Evolutionary conservation across 306 rosid species (phyloP), one percentile per base, ranked within the genome.

Genomic region (Citrullus colocynthis): DNA sequence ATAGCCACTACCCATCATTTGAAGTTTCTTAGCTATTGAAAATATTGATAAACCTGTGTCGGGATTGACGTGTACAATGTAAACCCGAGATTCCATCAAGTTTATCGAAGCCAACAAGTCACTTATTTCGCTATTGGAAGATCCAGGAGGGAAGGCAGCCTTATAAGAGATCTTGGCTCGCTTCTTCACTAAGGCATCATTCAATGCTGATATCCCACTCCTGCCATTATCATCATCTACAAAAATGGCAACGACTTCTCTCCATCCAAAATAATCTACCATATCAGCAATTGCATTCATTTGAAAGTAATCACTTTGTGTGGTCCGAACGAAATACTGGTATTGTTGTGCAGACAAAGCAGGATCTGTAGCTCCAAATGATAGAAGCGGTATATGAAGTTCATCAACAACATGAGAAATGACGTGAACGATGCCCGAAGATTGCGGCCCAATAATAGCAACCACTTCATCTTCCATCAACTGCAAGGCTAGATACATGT

Each of bases 41-140:
- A 93, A 89, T 60, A 93, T 44, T 5, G 65, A 28, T 80, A 93
- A 83, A 81, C 98, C 98, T 28, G 86, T 37, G 87, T 96, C 99
- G 37, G 98, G 99, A 82, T 92, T 92, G 30, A 91, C 99, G 70
- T 96, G 98, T 14, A 96, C 87, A 58, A 96, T 83, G 81, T 81
- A 96, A 51, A 96, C 93, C n/a, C 98, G 89, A 57, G 99, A 96
- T 87, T 96, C 98, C 99, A 87, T 83, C 65, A 91, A 86, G 87
- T 93, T 91, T 34, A 93, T 90, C 32, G 59, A 84, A 65, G 65
- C 85, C 73, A 91, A 80, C 86, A 90, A 82, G 78, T 86, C 85
- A 52, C 65, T 77, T 52, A 93, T 87, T 7, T 55, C 70, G 63
- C 77, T 80, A 34, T 6, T 14, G 6, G 82, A 9, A 76, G 91